phyloP scores from a whole-genome alignment of 257 asterid species.

The Salvia hispanica region DNA sequence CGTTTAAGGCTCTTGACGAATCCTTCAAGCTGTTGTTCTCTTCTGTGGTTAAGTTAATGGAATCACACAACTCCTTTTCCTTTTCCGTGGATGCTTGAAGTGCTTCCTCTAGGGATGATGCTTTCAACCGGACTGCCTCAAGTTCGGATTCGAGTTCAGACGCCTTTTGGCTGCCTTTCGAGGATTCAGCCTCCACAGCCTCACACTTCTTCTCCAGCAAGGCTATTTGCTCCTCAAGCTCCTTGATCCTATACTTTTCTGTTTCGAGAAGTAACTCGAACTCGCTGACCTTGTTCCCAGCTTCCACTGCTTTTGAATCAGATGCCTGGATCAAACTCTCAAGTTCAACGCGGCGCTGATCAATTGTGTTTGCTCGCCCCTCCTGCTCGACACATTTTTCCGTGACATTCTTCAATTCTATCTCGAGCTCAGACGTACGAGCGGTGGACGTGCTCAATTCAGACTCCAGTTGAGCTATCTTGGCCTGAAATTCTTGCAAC shows the following conservation, averaged over 20 bases:
- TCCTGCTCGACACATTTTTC: constrained; percentile 69
- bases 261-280: constrained; percentile 76
- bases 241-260: constrained; percentile 73
- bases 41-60: constrained; percentile 46
- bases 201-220: constrained; percentile 54
- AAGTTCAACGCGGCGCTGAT: constrained; percentile 72
- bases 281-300: constrained; percentile 59
- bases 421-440: constrained; percentile 65
- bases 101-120: constrained; percentile 65
- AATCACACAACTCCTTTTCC: constrained; percentile 58
- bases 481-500: constrained; percentile 59
- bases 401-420: constrained; percentile 51
- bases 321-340: constrained; percentile 70
- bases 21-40: constrained; percentile 71
- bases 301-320: constrained; percentile 65
- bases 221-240: constrained; percentile 78
- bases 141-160: constrained; percentile 73
- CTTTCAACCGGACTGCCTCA: constrained; percentile 58
- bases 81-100: constrained; percentile 60
- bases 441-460: constrained; percentile 50
- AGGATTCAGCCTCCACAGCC: constrained; percentile 54
- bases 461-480: constrained; percentile 51
- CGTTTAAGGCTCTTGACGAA: constrained; percentile 45
- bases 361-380: constrained; percentile 57
- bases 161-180: constrained; percentile 44